Evolutionary conservation across 495 filamentous ascomycete species (phyloP).

Genomic region (Aspergillus panamensis): DNA sequence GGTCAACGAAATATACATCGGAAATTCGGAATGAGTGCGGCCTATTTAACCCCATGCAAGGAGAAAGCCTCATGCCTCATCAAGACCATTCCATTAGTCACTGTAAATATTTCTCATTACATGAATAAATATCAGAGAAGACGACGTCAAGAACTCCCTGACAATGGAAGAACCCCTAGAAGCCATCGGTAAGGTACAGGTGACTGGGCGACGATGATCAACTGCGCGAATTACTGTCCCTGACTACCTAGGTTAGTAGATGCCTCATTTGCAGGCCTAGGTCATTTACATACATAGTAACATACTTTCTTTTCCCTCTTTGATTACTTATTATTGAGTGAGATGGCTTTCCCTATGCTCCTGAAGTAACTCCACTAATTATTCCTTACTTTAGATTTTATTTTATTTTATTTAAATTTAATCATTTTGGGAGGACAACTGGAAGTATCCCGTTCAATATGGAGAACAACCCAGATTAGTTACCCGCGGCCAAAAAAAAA

Average conservation of each 20-base stretch:
- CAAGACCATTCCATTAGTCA: constrained; percentile 2
- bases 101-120: not conserved
- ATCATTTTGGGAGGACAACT: too few relatives aligned
- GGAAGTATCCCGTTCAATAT: too few relatives aligned
- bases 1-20: not conserved
- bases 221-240: constrained; percentile 26
- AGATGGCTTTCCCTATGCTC: not conserved
- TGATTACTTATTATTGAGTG: not conserved
- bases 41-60: not conserved
- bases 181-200: not conserved
- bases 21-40: not conserved
- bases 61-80: not conserved
- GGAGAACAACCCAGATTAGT: not conserved
- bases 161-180: too few relatives aligned
- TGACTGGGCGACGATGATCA: constrained; percentile 11
- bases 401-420: not conserved
- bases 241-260: too few relatives aligned
- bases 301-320: not conserved
- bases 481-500: constrained; percentile 5
- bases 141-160: not conserved
- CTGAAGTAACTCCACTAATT: not conserved
- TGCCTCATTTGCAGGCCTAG: not conserved
- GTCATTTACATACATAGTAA: not conserved
- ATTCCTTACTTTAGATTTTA: not conserved
- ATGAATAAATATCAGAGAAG: not conserved